A percentile compares a stretch with the other conserved stretches of the same genome.
These are phyloP conservation scores for Harrya chromipes DNA, from an alignment of 768 basidiomycete genomes.

Conservation along the genomic window DNA sequence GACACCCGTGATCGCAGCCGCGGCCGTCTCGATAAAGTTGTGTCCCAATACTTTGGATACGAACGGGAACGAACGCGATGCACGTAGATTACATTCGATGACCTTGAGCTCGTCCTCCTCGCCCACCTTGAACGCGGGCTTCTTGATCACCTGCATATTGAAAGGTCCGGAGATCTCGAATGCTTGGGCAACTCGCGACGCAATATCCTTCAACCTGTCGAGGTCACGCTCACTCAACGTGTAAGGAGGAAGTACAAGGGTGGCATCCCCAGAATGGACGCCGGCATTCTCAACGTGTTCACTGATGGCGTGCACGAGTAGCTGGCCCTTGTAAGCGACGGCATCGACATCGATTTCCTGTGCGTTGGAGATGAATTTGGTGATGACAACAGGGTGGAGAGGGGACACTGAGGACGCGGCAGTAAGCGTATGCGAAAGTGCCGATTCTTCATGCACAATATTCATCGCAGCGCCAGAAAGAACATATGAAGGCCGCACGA, in stretches of 20 bases:
- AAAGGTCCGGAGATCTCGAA: conserved; percentile 97
- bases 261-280: conserved; percentile 98
- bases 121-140: conserved; percentile 48
- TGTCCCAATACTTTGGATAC: conserved; percentile 97
- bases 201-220: conserved; percentile 86
- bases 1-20: conserved; percentile 79
- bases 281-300: conserved; percentile 99
- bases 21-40: conserved; percentile 95
- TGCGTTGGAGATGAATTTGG: conserved; percentile 97
- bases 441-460: conserved; percentile 89
- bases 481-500: conserved; percentile 97
- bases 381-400: conserved; percentile 95
- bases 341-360: conserved; percentile 99
- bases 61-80: conserved; percentile 98
- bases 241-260: conserved; percentile 93
- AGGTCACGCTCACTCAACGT: conserved; percentile 75
- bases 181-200: conserved; percentile 90
- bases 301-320: conserved; percentile 93
- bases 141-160: conserved; percentile 99
- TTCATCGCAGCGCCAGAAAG: conserved; percentile 99
- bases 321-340: conserved; percentile 88
- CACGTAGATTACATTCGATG: conserved; percentile 98
- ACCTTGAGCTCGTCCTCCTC: conserved; percentile 82
- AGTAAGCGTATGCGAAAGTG: conserved; percentile 91
- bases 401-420: conserved; percentile 96